These are phyloP conservation scores for Aspergillus baeticus DNA, from an alignment of 495 filamentous ascomycete genomes.

Conservation along the genomic window DNA sequence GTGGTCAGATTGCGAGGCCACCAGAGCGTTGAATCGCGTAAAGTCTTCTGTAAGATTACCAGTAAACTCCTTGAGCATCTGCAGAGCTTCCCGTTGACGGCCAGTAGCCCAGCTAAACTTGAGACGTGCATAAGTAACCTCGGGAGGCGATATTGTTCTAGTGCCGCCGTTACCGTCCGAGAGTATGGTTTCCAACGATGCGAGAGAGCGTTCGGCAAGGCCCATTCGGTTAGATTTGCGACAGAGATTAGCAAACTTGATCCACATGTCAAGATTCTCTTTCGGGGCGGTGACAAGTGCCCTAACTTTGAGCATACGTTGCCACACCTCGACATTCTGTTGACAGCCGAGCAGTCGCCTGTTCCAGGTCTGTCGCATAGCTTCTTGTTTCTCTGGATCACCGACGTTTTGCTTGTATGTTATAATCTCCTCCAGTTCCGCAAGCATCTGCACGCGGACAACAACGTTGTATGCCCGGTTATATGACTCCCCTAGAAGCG, in stretches of 20 bases:
- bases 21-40: slow-evolving; percentile 55
- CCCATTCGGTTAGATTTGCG: slow-evolving; percentile 93
- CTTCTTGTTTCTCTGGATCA: slow-evolving; percentile 78
- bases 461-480: slow-evolving; percentile 94
- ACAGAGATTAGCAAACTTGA: slow-evolving; percentile 97
- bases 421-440: slow-evolving; percentile 97
- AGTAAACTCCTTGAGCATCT: slow-evolving; percentile 79
- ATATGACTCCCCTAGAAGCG: slow-evolving; percentile 93
- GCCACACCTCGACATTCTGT: slow-evolving; percentile 97
- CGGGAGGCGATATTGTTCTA: slow-evolving; percentile 59
- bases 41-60: slow-evolving; percentile 72
- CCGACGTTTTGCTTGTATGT: slow-evolving; percentile 86
- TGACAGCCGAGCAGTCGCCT: slow-evolving; percentile 92
- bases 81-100: slow-evolving; percentile 69
- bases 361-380: slow-evolving; percentile 92
- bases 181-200: slow-evolving; percentile 66
- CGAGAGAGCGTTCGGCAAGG: slow-evolving; percentile 93
- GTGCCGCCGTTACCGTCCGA: slow-evolving; percentile 54
- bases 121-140: slow-evolving; percentile 85
- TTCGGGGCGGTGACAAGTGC: slow-evolving; percentile 84
- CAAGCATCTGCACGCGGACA: slow-evolving; percentile 97
- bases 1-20: slow-evolving; percentile 41
- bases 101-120: slow-evolving; percentile 91
- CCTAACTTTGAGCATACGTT: slow-evolving; percentile 93
- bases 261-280: slow-evolving; percentile 98